These are phyloP conservation scores for Beauveria varroae DNA, from an alignment of 2,329 filamentous ascomycete species.

Conservation along the genomic window DNA sequence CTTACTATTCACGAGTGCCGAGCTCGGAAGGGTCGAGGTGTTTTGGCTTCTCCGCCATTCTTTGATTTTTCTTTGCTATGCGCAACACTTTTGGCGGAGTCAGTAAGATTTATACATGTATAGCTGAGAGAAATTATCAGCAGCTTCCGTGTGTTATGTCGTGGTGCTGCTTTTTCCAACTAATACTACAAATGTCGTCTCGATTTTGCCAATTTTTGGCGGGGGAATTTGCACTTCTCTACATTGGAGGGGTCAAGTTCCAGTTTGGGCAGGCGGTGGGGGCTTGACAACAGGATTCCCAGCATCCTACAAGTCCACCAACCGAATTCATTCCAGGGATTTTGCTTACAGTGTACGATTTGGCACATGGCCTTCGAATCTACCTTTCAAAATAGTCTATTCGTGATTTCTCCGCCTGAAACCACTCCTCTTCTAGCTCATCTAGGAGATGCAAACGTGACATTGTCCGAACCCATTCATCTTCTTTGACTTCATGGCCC, in stretches of 20 bases:
- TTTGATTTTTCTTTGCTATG: background rate
- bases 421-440: background rate
- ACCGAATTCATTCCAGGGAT: background rate
- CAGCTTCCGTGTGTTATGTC: background rate
- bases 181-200: background rate
- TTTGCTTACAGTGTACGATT: too few relatives aligned
- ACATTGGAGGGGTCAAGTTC: background rate
- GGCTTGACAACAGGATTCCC: background rate
- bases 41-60: slow-evolving; percentile 33
- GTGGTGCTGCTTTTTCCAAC: background rate
- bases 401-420: too few relatives aligned
- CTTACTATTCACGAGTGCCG: slow-evolving; percentile 86
- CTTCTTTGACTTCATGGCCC: background rate
- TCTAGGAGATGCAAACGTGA: background rate
- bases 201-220: slow-evolving; percentile 1
- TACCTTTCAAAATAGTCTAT: too few relatives aligned
- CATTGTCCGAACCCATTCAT: background rate
- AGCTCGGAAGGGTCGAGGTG: slow-evolving; percentile 71
- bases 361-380: too few relatives aligned
- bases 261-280: slow-evolving; percentile 7
- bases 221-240: background rate
- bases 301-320: background rate
- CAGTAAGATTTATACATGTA: too few relatives aligned
- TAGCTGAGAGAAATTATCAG: too few relatives aligned
- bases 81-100: too few relatives aligned